Base-by-base conservation (phyloP, 768 basidiomycete species). In the Cytidiella melzeri region DNA sequence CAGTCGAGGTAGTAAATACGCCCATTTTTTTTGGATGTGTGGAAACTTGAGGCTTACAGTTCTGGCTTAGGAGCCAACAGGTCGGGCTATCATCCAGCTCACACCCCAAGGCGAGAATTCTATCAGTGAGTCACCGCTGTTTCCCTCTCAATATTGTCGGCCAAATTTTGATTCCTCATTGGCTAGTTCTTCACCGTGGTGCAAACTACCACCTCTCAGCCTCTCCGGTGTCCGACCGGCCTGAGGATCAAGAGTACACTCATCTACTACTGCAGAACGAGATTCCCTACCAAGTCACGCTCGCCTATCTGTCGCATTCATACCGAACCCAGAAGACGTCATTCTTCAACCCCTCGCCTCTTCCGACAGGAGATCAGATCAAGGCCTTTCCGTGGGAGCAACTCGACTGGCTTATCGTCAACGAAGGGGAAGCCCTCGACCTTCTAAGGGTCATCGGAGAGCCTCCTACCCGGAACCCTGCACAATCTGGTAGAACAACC, bases 201-300 rank as follows among this genome's bases (percentile, higher is more conserved):
- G 79, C 80, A 4, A 83, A 83, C 54, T 73, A 74, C 58, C 72
- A 69, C 51, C 54, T 61, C 27, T 47, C 70, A 11, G 71, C 72
- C 18, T 62, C 55, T 19, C 71, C 48, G 61, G 67, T 1, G 55
- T 19, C 46, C 6, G 28, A n/a, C 13, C 19, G 38, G 4, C 18
- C 36, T 10, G n/a, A n/a, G n/a, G n/a, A n/a, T n/a, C n/a, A n/a
- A n/a, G n/a, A n/a, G n/a, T 64, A 69, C n/a, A 75, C 75, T 0
- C 76, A 81, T 59, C 60, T 82, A 9, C 69, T 82, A 9, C 61
- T 83, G 1, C 81, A 82, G 55, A 83, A 83, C 57, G 81, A 83
- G 56, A 79, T 82, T 18, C 71, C 69, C 2, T 58, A 69, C 46
- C 43, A 55, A 5, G 71, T 72, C 4, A 80, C 76, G 0, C 60